Base-by-base conservation (phyloP, 2,329 filamentous ascomycete species). In the Aspergillus sp. region DNA sequence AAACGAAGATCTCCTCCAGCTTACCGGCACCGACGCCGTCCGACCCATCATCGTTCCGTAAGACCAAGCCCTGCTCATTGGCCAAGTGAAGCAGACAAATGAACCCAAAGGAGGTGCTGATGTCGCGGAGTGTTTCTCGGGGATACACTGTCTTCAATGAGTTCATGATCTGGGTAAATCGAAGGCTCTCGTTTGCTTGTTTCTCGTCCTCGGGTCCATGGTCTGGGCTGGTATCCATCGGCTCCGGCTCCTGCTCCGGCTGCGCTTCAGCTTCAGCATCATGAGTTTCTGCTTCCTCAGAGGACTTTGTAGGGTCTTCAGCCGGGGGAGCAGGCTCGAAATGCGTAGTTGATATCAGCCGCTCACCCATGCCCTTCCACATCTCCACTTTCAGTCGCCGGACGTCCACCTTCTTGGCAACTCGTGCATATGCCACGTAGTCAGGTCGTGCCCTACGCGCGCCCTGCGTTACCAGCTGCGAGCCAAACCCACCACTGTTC, bases 131-230 rank as follows among this genome's bases (percentile, higher is more conserved):
- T 62, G 88, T 86, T 67, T 90, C 84, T 75, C 91, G 90, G 10
- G 92, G 89, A 71, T 99, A 99, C 7, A 96, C 92, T 4, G 83
- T 78, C 73, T 96, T 90, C 50, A 99, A 80, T 63, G 88, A 88
- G 73, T 96, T 96, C 87, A 99, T 96, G 61, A 99, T 88, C 19
- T 89, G 82, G 0, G 93, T 98, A 77, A 99, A 99, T 69, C 90
- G 92, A 66, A 97, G 83, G 3, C 79, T 78, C 56, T 81, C 72
- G 13, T 85, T 83, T 38, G 82, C 77, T 51, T 77, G 71, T 3
- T 67, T 65, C 32, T 75, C 70, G 10, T 67, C 59, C 8, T 71
- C 71, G 10, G 67, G 63, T 39, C 68, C 62, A 44, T 66, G 68
- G 36, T 70, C 74, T 25, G 63, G 67, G 41, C 61, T 67, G 15